Evolutionary conservation across 805 yeast species (phyloP).

Genomic region (Candida peoriensis): DNA sequence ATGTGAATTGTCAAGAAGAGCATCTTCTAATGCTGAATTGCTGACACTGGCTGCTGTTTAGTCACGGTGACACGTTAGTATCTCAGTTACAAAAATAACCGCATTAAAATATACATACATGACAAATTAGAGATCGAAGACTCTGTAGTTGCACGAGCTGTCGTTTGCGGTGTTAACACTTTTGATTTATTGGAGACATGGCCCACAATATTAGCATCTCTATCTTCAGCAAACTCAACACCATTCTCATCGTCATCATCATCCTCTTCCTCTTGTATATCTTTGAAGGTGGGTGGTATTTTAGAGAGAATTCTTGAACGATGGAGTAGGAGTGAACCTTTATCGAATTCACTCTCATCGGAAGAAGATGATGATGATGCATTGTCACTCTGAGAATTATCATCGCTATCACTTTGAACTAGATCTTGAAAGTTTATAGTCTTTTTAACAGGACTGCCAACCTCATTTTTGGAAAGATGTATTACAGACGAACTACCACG

Average conservation of each 20-base stretch:
- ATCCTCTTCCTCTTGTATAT: slow-evolving; percentile 17
- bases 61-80: slow-evolving; percentile 6
- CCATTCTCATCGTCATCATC: slow-evolving; percentile 8
- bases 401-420: no score
- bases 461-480: no score
- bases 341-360: slow-evolving; percentile 2
- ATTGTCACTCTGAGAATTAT: not conserved
- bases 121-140: slow-evolving; percentile 28
- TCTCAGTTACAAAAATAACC: not conserved
- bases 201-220: no score
- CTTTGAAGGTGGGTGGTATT: slow-evolving; percentile 14
- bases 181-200: no score
- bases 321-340: slow-evolving; percentile 21
- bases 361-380: slow-evolving; percentile 1
- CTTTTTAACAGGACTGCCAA: no score
- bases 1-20: slow-evolving; percentile 31
- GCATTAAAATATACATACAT: slow-evolving; percentile 17
- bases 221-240: not conserved
- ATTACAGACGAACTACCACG: no score
- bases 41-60: slow-evolving; percentile 28
- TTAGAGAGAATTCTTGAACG: slow-evolving; percentile 21
- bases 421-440: no score
- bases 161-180: not conserved
- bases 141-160: slow-evolving; percentile 14
- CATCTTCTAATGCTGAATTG: slow-evolving; percentile 38